Percentiles rank a stretch among this genome's conserved stretches.
Conservation (phyloP, 2,329 filamentous ascomycete genomes). For the Penicillium sp. region DNA sequence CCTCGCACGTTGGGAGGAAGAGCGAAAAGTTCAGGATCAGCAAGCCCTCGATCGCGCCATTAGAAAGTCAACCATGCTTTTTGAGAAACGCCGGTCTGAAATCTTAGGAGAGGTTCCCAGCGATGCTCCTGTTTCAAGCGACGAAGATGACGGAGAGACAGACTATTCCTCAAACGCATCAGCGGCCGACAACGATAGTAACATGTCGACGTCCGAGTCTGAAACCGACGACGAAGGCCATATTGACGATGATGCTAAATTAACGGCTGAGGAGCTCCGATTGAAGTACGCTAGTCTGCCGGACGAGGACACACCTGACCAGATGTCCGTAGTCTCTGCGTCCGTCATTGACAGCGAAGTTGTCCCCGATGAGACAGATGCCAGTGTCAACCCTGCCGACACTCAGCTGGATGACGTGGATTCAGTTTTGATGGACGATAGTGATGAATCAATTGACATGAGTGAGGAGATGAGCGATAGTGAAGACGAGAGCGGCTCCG, state of each 20-base stretch:
- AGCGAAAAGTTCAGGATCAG: constrained; percentile 52
- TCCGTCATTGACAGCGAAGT: constrained; percentile 21
- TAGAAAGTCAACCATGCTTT: constrained; percentile 52
- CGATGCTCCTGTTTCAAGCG: constrained; percentile 71
- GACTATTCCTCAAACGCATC: constrained; percentile 61
- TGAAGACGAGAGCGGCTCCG: constrained; percentile 51
- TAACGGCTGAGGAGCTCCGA: constrained; percentile 50
- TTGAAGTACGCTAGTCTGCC: constrained; percentile 49
- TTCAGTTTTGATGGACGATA: constrained; percentile 46
- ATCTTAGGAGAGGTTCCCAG: constrained; percentile 58
- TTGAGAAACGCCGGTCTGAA: constrained; percentile 47
- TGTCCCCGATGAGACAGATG: constrained; percentile 22
- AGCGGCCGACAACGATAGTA: constrained; percentile 55
- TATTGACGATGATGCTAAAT: constrained; percentile 44
- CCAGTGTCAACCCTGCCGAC: constrained; percentile 24
- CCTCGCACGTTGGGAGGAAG: constrained; percentile 59
- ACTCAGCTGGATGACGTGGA: constrained; percentile 46
- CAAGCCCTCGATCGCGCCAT: constrained; percentile 55
- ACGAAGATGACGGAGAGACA: constrained; percentile 32
- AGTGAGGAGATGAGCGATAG: constrained; percentile 51
- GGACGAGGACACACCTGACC: constrained; percentile 18
- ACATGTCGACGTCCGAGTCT: constrained; percentile 49
- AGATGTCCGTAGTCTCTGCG: constrained; percentile 25
- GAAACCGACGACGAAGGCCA: constrained; percentile 43
- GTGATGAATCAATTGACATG: constrained; percentile 50